Evolutionary conservation across 2,329 filamentous ascomycete genomes (phyloP).

Genomic region (Trichoderma aggressivum): DNA sequence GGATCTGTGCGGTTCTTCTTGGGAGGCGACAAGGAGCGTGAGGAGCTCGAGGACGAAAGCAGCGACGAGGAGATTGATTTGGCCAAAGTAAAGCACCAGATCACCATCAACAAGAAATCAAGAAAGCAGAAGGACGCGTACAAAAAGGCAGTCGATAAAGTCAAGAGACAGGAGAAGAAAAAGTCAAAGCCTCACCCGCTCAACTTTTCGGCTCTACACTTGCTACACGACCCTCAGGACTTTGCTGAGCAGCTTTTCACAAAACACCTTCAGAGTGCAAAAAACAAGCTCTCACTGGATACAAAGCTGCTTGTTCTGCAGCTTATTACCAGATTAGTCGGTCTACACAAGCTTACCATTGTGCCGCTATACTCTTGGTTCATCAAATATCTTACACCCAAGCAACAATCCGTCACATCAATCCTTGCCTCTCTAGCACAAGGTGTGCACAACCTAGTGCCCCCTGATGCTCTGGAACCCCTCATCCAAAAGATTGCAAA

Average conservation of each 20-base stretch:
- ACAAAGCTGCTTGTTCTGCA: slow-evolving; percentile 88
- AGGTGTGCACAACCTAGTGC: slow-evolving; percentile 84
- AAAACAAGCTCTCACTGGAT: slow-evolving; percentile 80
- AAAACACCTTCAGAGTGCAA: slow-evolving; percentile 85
- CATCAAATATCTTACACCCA: slow-evolving; percentile 83
- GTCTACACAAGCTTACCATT: slow-evolving; percentile 86
- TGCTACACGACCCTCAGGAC: slow-evolving; percentile 89
- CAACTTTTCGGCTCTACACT: slow-evolving; percentile 93
- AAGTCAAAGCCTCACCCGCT: slow-evolving; percentile 83
- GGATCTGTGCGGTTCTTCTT: slow-evolving; percentile 92
- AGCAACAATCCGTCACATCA: slow-evolving; percentile 85
- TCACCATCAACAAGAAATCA: slow-evolving; percentile 92
- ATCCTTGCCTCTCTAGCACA: slow-evolving; percentile 92
- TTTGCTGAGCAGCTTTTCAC: slow-evolving; percentile 88
- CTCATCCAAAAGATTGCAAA: slow-evolving; percentile 94
- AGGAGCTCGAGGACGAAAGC: slow-evolving; percentile 86
- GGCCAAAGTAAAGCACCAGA: slow-evolving; percentile 76
- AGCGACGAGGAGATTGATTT: slow-evolving; percentile 79
- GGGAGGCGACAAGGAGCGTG: slow-evolving; percentile 91
- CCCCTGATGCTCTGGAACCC: slow-evolving; percentile 87
- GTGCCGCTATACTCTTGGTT: slow-evolving; percentile 95
- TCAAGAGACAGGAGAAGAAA: slow-evolving; percentile 81
- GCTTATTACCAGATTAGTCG: slow-evolving; percentile 84
- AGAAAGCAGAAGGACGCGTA: slow-evolving; percentile 80
- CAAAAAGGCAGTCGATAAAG: slow-evolving; percentile 74